Base-by-base conservation (phyloP, 2,329 filamentous ascomycete genomes). In the Ceratocystis diversiconidia region DNA sequence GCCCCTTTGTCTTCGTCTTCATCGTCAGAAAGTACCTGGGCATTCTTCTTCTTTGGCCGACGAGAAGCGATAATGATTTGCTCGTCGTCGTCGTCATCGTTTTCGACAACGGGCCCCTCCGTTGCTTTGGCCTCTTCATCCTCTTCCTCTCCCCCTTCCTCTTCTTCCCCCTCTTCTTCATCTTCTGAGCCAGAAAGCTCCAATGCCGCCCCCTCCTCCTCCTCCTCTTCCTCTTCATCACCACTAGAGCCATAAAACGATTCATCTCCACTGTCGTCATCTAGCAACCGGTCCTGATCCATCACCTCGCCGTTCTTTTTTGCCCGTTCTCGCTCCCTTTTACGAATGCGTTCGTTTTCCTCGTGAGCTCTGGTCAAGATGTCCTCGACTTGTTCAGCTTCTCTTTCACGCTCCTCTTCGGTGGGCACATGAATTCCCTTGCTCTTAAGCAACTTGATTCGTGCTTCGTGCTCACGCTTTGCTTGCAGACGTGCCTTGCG, bases 341-440 rank as follows among this genome's bases (percentile, higher is more conserved):
- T 84, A 75, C 86, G 87, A 62, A 97, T 85, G 70, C 88, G 85
- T 57, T 88, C 83, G 1, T 87, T 92, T 72, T 97, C 90, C 68
- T 85, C 80, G 66, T 91, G 82, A 22, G 92, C 92, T 71, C 87
- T 91, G 61, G 92, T 87, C 30, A 97, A 83, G 68, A 97, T 82
- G 71, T 96, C 88, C 70, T 97, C 94, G 12, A 96, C 85, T 67
- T 92, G 85, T 66, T 88, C 85, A 74, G 90, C 84, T 73, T 95
- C 88, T 43, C 84, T 83, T 72, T 92, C 88, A 22, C 89, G 85
- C 73, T 99, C 92, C 74, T 96, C 92, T 1, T 86, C 84, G 0
- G 89, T 96, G 73, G 92, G 87, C 19, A 97, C 79, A 28, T 87
- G 78, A 30, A 96, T 81, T 6, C 94, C 94, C 74, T 88, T 90